A percentile compares a stretch with the other conserved stretches of the same genome.
phyloP scores from a whole-genome alignment of 2,329 filamentous ascomycete species.

The Trichoderma polysporum region DNA sequence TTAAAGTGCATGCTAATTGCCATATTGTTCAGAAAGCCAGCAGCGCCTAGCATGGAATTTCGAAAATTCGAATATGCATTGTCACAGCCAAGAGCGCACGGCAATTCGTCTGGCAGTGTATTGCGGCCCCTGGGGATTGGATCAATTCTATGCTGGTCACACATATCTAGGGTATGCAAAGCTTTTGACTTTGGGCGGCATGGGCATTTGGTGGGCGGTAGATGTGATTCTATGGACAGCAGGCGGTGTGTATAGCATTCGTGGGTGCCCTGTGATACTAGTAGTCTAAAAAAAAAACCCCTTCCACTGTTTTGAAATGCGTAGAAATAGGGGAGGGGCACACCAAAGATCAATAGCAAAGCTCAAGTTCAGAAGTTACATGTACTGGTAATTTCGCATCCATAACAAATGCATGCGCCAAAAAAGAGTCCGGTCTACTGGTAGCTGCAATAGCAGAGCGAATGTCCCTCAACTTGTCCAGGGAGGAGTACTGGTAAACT shows the following conservation, averaged over 20 bases:
- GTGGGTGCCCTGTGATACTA: slow-evolving; percentile 23
- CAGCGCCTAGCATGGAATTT: background rate
- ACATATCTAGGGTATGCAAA: slow-evolving; percentile 22
- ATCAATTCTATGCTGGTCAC: slow-evolving; percentile 27
- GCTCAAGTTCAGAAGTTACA: too few species aligned
- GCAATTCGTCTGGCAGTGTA: slow-evolving; percentile 26
- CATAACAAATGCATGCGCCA: too few species aligned
- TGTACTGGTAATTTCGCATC: too few species aligned
- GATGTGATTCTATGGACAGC: slow-evolving; percentile 29
- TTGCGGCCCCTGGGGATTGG: slow-evolving; percentile 21
- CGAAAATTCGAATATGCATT: slow-evolving; percentile 3
- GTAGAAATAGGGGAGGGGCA: too few species aligned
- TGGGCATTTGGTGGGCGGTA: slow-evolving; percentile 24
- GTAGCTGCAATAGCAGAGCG: too few species aligned
- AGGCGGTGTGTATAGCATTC: slow-evolving; percentile 27
- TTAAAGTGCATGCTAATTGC: background rate
- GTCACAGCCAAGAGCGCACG: slow-evolving; percentile 26
- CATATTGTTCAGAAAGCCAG: background rate
- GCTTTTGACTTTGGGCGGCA: slow-evolving; percentile 24
- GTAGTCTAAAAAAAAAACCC: too few species aligned
- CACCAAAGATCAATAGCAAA: too few species aligned
- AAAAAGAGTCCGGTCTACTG: too few species aligned
- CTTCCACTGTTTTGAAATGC: too few species aligned
- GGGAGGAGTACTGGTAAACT: too few species aligned
- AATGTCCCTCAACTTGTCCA: too few species aligned